Base-by-base conservation (phyloP, 805 yeast species). In the Candida chilensis region DNA sequence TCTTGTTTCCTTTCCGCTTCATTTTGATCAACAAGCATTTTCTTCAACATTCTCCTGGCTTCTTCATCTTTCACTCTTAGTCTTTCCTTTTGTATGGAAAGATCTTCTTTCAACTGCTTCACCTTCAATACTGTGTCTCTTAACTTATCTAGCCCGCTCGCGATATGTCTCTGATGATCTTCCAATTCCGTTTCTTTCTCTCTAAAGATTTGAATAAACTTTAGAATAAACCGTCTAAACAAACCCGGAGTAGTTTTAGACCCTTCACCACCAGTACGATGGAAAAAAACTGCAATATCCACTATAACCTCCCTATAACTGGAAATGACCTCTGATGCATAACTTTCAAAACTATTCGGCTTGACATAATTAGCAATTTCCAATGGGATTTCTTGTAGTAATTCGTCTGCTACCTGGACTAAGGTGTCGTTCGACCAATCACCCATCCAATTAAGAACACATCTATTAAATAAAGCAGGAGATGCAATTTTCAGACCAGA, bases 1-100 rank as follows among this genome's bases (percentile, higher is more conserved):
- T 83, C 95, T 35, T 82, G 81, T 41, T 81, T 86, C 38, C 95
- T 64, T 48, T 90, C 97, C 0, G 96, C 90, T 42, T 86, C 95
- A 45, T 84, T 86, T 47, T 90, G 97, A 26, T 86, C 94, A 1
- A 65, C 54, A 10, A 90, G 65, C 83, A 90, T 85, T 32, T 61
- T 72, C 42, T 78, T 74, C 24, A 90, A 64, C 67, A 85, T 82
- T 16, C 54, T 53, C 34, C 72, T 67, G 0, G 96, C 95, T 38
- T 80, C 83, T 10, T 51, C 41, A 33, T 81, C 84, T 37, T 87
- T 90, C 0, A 22, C 32, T 14, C 49, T 47, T 18, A 90, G 59
- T 15, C 54, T 56, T 2, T 33, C 39, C 36, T 71, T 68, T 44
- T 85, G 81, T 16, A 43, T 52, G 0, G 78, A 64, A 4, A 90